Evolutionary conservation across 257 asterid species (phyloP).

Genomic region (Penstemon eatonii): DNA sequence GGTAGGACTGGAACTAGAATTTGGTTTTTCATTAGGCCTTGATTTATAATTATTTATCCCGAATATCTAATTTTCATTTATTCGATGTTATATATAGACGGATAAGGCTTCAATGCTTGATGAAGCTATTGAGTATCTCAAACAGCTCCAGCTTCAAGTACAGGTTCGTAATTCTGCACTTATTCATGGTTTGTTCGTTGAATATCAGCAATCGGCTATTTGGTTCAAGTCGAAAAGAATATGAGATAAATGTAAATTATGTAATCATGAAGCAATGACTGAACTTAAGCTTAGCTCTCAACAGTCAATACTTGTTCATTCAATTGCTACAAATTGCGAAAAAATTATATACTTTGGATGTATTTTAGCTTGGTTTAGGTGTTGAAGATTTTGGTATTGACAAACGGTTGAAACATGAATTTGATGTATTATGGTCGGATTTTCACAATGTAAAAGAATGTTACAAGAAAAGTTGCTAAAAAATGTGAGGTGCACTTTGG

Average conservation of each 20-base stretch:
- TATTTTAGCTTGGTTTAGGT: too few species aligned
- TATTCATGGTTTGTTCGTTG: not conserved
- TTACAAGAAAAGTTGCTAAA: too few species aligned
- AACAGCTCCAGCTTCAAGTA: conserved; percentile 89
- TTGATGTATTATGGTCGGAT: too few species aligned
- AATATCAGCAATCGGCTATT: not conserved
- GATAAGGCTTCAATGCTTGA: conserved; percentile 94
- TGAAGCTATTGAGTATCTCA: conserved; percentile 79
- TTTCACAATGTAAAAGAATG: too few species aligned
- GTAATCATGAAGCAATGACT: not conserved
- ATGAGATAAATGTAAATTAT: not conserved
- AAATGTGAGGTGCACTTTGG: too few species aligned
- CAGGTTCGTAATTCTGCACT: conserved; percentile 42
- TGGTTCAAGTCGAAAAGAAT: not conserved
- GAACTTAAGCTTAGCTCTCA: not conserved
- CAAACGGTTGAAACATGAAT: too few species aligned
- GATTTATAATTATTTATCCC: not conserved
- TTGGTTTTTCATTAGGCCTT: not conserved
- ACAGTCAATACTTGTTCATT: too few species aligned
- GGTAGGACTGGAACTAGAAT: conserved; percentile 31
- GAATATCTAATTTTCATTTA: not conserved
- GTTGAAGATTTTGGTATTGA: too few species aligned
- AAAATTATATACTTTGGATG: too few species aligned
- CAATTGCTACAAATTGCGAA: too few species aligned
- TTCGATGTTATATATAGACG: conserved; percentile 46